Percentiles rank a stretch among this genome's conserved stretches.
These are phyloP conservation scores for Epichloe coenophiala DNA, from an alignment of 2,329 filamentous ascomycete genomes.

Conservation along the genomic window DNA sequence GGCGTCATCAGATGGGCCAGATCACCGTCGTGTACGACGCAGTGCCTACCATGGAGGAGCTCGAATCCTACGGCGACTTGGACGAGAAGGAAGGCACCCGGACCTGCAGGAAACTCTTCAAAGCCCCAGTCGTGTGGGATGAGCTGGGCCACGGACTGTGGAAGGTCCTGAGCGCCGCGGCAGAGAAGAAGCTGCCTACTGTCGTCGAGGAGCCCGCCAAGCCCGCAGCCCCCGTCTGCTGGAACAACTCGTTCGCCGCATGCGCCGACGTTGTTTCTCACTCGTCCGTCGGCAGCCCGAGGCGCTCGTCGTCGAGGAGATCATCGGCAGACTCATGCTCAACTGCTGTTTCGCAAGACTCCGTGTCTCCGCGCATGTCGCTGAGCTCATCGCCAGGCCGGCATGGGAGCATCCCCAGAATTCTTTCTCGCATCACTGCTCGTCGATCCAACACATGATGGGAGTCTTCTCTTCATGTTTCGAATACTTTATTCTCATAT, in stretches of 20 bases:
- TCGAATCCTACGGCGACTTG: constrained; percentile 19
- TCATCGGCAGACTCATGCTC: constrained; percentile 5
- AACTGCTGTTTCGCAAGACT: constrained; percentile 1
- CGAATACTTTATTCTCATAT: neutral
- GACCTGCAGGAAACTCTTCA: constrained; percentile 23
- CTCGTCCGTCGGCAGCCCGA: neutral
- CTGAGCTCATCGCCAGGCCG: constrained; percentile 6
- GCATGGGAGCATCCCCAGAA: constrained; percentile 5
- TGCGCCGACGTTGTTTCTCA: neutral
- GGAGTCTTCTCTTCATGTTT: too few species aligned
- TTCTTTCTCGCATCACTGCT: constrained; percentile 5
- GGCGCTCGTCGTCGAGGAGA: constrained; percentile 3
- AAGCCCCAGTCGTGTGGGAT: constrained; percentile 25
- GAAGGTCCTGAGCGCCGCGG: constrained; percentile 12
- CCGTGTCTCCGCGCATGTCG: constrained; percentile 4
- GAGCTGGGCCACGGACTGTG: constrained; percentile 23
- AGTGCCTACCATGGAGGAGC: constrained; percentile 21
- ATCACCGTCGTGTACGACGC: constrained; percentile 21
- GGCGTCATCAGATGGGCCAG: constrained; percentile 18
- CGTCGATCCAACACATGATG: constrained; percentile 2
- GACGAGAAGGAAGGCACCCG: constrained; percentile 22
- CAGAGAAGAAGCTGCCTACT: constrained; percentile 8
- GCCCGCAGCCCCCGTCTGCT: neutral
- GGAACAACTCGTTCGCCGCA: neutral
- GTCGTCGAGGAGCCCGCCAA: neutral